Evolutionary conservation across 805 yeast genomes (phyloP), one percentile per base, ranked within the genome.

Genomic region (Yamadazyma insecticola): DNA sequence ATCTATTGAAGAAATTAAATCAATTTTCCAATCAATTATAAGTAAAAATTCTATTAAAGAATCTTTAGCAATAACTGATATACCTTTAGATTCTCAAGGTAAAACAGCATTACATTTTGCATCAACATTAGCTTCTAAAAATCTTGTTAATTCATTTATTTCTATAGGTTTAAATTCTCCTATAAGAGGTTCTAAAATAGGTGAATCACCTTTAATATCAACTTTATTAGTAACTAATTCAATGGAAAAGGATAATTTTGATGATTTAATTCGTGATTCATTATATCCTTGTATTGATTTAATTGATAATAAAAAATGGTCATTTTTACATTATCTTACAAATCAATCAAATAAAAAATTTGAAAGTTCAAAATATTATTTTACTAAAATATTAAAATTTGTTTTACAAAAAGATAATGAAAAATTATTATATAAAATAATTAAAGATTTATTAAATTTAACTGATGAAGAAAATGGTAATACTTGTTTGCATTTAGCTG

Each of bases 311-410:
- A 76, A 78, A 47, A 80, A 81, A 24, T 74, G 95, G 46, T 78
- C 96, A 0, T 76, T 92, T 10, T 58, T 92, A 29, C 99, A 92
- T 57, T 95, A 87, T 51, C 81, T 92, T 43, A 81, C 88, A 3
- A 63, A 78, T 21, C 53, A 51, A 36, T 43, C 54, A 5, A 32
- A 29, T 20, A 57, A 51, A 30, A 63, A 60, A 39, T 31, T 42
- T 14, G 61, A 57, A n/a, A 50, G 63, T 38, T 44, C 53, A 18
- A 54, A 51, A 28, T 65, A 60, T 41, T 65, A 65, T 37, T 41
- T 53, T 7, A 44, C 39, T 14, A 59, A 59, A 39, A 60, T 63
- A 14, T 28, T 63, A 22, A 61, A 57, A 35, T 63, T 51, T 45
- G 37, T 62, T 6, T 44, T 57, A 12, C 30, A 41, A 8, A 47